phyloP scores from a whole-genome alignment of 768 basidiomycete genomes.

The Leccinum obscurum region DNA sequence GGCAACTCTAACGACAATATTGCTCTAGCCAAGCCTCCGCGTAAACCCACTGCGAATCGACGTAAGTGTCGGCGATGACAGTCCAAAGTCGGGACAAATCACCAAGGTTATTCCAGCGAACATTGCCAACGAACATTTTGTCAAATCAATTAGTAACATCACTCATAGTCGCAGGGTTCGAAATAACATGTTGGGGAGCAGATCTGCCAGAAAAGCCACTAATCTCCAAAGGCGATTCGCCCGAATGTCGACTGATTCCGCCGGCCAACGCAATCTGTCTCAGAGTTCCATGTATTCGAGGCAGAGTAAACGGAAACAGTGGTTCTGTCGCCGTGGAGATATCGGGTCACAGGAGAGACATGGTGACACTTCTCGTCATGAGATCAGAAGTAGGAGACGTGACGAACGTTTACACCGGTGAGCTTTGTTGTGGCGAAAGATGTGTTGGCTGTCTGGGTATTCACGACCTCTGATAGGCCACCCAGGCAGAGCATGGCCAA shows the following conservation, averaged over 20 bases:
- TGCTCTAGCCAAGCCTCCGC: conserved; percentile 12
- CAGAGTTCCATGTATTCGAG: not conserved
- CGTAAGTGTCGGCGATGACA: conserved; percentile 11
- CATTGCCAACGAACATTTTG: not conserved
- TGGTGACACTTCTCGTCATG: not conserved
- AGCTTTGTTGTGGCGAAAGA: not conserved
- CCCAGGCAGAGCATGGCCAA: conserved; percentile 11
- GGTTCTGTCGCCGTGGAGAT: conserved; percentile 16
- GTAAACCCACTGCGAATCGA: conserved; percentile 3
- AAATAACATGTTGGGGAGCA: conserved; percentile 7
- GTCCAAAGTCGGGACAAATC: not conserved
- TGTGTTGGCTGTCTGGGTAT: not conserved
- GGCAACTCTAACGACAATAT: not conserved
- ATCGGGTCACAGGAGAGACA: conserved; percentile 5
- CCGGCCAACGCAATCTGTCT: conserved; percentile 4
- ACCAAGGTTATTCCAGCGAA: conserved; percentile 17
- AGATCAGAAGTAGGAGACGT: not conserved
- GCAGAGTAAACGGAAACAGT: conserved; percentile 11
- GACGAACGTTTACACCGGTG: conserved; percentile 11
- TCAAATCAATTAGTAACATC: conserved; percentile 4
- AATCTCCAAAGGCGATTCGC: conserved; percentile 8
- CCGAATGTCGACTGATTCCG: conserved; percentile 23
- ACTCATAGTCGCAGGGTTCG: not conserved
- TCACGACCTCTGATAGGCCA: conserved; percentile 14
- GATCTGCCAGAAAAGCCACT: conserved; percentile 6